phyloP scores from a whole-genome alignment of 1,284 basidiomycete genomes.

The Anthracocystis setariae region DNA sequence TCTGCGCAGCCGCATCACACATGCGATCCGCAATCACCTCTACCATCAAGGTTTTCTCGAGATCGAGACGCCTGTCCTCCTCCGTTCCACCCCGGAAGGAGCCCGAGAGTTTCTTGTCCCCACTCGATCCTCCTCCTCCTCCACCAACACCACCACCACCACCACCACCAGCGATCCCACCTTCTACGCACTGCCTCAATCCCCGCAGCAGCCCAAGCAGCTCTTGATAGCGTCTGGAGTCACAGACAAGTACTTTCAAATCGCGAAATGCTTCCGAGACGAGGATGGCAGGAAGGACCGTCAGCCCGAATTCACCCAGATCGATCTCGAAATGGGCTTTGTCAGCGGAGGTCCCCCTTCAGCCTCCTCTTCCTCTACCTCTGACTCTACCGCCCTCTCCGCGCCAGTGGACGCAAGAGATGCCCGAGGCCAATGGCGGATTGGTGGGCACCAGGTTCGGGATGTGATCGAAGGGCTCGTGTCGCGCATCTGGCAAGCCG shows the following conservation, averaged over 20 bases:
- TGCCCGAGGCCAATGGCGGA: slow-evolving; percentile 74
- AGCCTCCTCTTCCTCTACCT: slow-evolving; percentile 68
- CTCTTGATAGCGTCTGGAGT: slow-evolving; percentile 90
- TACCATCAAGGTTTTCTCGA: slow-evolving; percentile 83
- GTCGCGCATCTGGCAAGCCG: slow-evolving; percentile 75
- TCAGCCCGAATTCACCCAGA: slow-evolving; percentile 95
- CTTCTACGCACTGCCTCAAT: slow-evolving; percentile 92
- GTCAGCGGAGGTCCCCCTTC: slow-evolving; percentile 76
- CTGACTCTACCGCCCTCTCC: not conserved
- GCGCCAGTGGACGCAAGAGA: slow-evolving; percentile 15
- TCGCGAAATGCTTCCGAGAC: slow-evolving; percentile 93
- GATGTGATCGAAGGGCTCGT: slow-evolving; percentile 57
- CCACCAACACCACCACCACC: slow-evolving; percentile 15
- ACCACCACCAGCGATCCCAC: slow-evolving; percentile 69
- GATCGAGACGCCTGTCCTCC: slow-evolving; percentile 91
- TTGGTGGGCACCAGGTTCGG: slow-evolving; percentile 69
- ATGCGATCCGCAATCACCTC: slow-evolving; percentile 78
- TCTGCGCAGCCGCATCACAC: slow-evolving; percentile 81
- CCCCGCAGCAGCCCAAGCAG: slow-evolving; percentile 95
- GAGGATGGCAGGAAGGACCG: slow-evolving; percentile 93
- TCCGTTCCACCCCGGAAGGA: slow-evolving; percentile 92
- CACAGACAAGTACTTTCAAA: slow-evolving; percentile 88
- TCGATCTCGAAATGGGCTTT: slow-evolving; percentile 96
- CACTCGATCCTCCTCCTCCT: slow-evolving; percentile 71
- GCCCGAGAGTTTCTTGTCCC: slow-evolving; percentile 94